Base-by-base conservation (phyloP, 2,329 filamentous ascomycete genomes). In the Ophiostoma quercus region DNA sequence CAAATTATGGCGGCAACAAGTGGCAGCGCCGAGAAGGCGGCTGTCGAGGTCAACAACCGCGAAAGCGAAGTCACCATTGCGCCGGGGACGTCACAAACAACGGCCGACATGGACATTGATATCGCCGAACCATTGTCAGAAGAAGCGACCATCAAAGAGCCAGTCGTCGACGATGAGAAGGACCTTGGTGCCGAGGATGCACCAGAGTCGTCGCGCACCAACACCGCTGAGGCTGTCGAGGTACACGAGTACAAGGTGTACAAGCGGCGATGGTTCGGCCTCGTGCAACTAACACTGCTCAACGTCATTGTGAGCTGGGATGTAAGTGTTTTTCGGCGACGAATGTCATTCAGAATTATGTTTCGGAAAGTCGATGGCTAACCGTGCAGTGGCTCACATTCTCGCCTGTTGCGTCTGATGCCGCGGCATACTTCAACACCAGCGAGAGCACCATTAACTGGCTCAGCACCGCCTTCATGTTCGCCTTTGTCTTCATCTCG, bases 301-400 rank as follows among this genome's bases (percentile, higher is more conserved):
- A 99, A 98, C 78, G 90, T 97, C 70, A 87, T 98, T 72, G 90
- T 97, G 60, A 96, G 92, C 76, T 98, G 94, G 94, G 92, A 96
- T 86, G 92, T 95, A 85, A 84, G 92, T 57, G 22, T 25, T 57
- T 8, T 62, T 14, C 25, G 1, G 57, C 2, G 12, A 63, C 3
- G n/a, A 12, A 5, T 47, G 5, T n/a, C 19, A 9, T 11, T 29
- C 34, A 12, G 3, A 16, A 47, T 34, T 22, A 7, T 34, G 14
- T 37, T 22, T 19, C 6, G 54, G 57, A 70, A 41, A 29, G 8
- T 8, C 8, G 3, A 34, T 3, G 25, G 25, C 60, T 22, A 12
- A 22, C 65, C 11, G 9, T 22, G 19, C 74, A 93, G 92, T 98
- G 94, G 94, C 86, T 98, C 75, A 95, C 93, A 7, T 97, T 93